Evolutionary conservation across 495 filamentous ascomycete genomes (phyloP).

Genomic region (Hyaloscypha hepaticicola): DNA sequence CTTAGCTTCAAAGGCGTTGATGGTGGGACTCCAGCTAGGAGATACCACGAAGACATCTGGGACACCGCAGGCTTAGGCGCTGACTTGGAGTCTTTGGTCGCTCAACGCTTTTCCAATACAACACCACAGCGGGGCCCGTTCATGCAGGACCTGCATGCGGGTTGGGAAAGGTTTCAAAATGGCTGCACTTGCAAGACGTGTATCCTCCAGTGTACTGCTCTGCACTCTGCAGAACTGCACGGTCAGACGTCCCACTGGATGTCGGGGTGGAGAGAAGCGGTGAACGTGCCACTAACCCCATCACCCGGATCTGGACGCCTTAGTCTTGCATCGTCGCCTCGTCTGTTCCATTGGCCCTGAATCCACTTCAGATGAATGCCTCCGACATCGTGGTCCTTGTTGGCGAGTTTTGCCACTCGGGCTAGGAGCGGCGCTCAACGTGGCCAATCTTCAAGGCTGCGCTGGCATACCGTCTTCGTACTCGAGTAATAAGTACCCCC

Average conservation of each 20-base stretch:
- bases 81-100: background rate
- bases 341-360: background rate
- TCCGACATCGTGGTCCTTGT: background rate
- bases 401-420: background rate
- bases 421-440: background rate
- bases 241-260: background rate
- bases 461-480: background rate
- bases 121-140: background rate
- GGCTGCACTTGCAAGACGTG: background rate
- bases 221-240: background rate
- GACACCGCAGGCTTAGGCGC: background rate
- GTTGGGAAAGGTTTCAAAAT: background rate
- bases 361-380: background rate
- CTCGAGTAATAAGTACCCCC: background rate
- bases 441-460: background rate
- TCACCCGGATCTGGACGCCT: background rate
- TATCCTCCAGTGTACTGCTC: background rate
- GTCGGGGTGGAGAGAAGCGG: background rate
- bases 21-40: background rate
- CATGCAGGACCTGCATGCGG: background rate
- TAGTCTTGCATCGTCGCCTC: slow-evolving; percentile 9
- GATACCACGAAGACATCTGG: background rate
- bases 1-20: slow-evolving; percentile 10
- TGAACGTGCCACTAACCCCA: slow-evolving; percentile 11
- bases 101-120: background rate